Evolutionary conservation across 768 basidiomycete genomes (phyloP), one percentile per base, ranked within the genome.

Genomic region (Suillus luteus): DNA sequence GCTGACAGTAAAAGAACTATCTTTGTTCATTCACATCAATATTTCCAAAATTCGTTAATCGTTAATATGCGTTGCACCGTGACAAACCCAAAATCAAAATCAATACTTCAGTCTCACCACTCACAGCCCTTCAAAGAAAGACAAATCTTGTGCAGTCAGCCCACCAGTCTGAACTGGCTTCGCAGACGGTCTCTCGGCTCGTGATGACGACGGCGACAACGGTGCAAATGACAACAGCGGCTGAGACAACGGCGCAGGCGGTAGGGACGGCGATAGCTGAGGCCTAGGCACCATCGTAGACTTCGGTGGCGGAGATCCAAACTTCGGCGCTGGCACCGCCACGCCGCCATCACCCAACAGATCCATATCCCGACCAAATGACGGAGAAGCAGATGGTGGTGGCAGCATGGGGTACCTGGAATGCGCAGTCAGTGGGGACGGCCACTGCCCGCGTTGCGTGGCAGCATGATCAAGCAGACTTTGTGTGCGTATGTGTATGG

Each of bases 121-220:
- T 73, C 73, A 91, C 38, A 90, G 70, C 41, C 91, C 89, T 76
- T 95, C 93, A 72, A 95, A 95, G 74, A 95, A 95, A 19, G 89
- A 92, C 59, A 94, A 73, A 81, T 94, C 93, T 75, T 92, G 90
- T 2, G 91, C 92, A 4, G 89, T 90, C 58, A 94, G 73, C 5
- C 88, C 89, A 14, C 86, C 85, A n/a, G 69, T 75, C 70, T 67
- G 67, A 61, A 55, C 71, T 52, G 73, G 66, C 55, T 73, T 66
- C 31, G 62, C 40, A 15, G 65, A 27, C 31, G 67, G 67, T 31
- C 59, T 38, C 10, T 71, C 67, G 35, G 69, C 59, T 41, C 58
- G 62, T 22, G 64, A 62, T 40, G 69, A 62, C 40, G 62, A 52
- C 49, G 69, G 54, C 57, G 69, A 68, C 46, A 63, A 64, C 24